Evolutionary conservation across 345 rosid species (phyloP), one percentile per base, ranked within the genome.

Genomic region (Corymbia maculata): DNA sequence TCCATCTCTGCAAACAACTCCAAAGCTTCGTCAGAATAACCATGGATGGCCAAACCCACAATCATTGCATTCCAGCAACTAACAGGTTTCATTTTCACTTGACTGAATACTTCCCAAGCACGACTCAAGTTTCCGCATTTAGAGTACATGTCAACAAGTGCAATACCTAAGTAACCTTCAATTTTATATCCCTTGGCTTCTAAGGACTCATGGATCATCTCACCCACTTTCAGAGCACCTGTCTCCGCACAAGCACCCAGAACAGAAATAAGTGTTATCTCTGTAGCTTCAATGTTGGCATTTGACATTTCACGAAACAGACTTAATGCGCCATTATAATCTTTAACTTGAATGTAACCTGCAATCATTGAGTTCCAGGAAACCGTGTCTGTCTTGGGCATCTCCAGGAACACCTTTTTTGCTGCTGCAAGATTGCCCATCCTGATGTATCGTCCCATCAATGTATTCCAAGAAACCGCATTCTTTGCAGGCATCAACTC

Each of bases 21-120:
- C 26, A 92, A 49, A 50, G 94, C 93, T 86, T 92, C 90, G 51
- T 89, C 85, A 14, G 90, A 87, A 87, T 87, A 88, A 30, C 94
- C 93, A 88, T 93, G 89, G 52, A 91, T 89, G n/a, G 94, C 92
- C 88, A 93, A 88, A 45, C 90, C 90, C 64, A 87, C 90, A 19
- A 93, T 90, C 92, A 92, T 92, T 51, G 90, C 92, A 84, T 92
- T 93, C 93, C 94, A 93, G 88, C 92, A 90, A 85, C 93, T 87
- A 2, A 91, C 89, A 16, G 91, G 91, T 82, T 88, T 92, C 89
- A 89, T 90, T 68, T 80, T 68, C 88, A 90, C 42, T 89, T 80
- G 88, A 53, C 85, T 79, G 85, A 92, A 93, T 42, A 90, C 85
- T 47, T 86, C 49, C 85, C 91, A 85, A 55, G 90, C 91, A n/a